Conservation (phyloP, 805 yeast genomes). For the Yarrowia deformans region DNA sequence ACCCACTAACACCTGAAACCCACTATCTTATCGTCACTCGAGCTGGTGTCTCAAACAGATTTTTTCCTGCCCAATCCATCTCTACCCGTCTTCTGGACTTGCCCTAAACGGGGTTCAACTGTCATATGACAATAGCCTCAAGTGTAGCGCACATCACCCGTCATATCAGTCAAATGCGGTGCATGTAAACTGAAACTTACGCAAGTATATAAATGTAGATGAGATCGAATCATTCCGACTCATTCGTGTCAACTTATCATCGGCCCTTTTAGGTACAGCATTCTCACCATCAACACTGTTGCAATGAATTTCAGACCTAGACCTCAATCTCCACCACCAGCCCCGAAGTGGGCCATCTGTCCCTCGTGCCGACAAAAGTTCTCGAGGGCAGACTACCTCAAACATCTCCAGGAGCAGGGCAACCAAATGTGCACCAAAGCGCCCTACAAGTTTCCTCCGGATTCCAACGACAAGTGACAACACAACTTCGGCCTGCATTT, state of each 20-base stretch:
- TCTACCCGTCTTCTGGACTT: not conserved
- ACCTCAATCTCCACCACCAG: not conserved
- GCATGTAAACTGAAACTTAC: not conserved
- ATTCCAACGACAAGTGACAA: not conserved
- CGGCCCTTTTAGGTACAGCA: no score
- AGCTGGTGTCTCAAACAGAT: not conserved
- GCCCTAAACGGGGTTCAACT: not conserved
- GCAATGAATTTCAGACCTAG: not conserved
- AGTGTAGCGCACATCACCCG: conserved; percentile 1
- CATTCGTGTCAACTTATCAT: no score
- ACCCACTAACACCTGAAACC: no score
- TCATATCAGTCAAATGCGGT: not conserved
- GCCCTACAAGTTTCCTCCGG: conserved; percentile 19
- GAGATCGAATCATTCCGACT: no score
- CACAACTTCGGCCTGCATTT: no score
- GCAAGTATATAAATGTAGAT: no score
- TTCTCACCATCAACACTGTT: not conserved
- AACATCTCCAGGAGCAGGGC: conserved; percentile 12
- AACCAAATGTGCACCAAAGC: conserved; percentile 16
- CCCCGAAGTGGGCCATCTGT: not conserved
- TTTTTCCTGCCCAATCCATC: not conserved
- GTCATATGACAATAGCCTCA: conserved; percentile 17
- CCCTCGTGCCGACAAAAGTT: conserved; percentile 15
- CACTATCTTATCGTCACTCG: no score
- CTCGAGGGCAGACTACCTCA: conserved; percentile 3